phyloP scores from a whole-genome alignment of 2,329 filamentous ascomycete species.

The Huntiella omanensis region DNA sequence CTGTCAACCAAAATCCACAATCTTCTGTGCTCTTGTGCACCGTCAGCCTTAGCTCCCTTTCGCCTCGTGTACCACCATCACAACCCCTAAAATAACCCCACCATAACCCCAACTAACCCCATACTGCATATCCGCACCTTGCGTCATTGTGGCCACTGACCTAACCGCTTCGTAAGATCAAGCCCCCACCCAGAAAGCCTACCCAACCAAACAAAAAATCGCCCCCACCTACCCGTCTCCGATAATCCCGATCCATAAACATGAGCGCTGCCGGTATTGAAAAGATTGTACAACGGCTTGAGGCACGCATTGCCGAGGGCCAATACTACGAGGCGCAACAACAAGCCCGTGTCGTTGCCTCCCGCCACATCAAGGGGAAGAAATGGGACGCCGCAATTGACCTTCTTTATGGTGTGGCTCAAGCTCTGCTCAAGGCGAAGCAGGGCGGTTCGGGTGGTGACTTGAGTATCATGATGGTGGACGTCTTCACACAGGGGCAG shows the following conservation, averaged over 20 bases:
- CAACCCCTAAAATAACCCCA: background rate
- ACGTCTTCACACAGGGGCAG: conserved; percentile 78
- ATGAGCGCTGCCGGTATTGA: conserved; percentile 27
- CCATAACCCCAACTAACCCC: background rate
- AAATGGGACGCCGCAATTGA: conserved; percentile 78
- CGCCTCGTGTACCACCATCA: conserved; percentile 2
- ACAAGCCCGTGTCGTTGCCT: conserved; percentile 86
- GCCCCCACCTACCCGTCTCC: background rate
- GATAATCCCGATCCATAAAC: background rate
- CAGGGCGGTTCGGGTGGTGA: conserved; percentile 89
- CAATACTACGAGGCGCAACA: conserved; percentile 98
- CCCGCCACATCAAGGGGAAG: conserved; percentile 74
- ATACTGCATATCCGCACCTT: background rate
- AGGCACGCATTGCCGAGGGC: conserved; percentile 74
- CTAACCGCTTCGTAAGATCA: background rate
- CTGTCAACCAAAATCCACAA: too few species aligned
- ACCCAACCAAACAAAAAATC: background rate
- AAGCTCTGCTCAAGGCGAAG: conserved; percentile 73
- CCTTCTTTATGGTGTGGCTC: conserved; percentile 67
- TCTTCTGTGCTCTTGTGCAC: background rate
- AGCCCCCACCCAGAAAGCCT: background rate
- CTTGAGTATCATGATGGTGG: conserved; percentile 67
- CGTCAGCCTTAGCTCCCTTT: background rate
- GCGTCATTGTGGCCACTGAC: background rate
- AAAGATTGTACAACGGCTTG: conserved; percentile 46